Evolutionary conservation across 129 eudicot species (phyloP), one percentile per base, ranked within the genome.

Genomic region (Escallonia rubra): DNA sequence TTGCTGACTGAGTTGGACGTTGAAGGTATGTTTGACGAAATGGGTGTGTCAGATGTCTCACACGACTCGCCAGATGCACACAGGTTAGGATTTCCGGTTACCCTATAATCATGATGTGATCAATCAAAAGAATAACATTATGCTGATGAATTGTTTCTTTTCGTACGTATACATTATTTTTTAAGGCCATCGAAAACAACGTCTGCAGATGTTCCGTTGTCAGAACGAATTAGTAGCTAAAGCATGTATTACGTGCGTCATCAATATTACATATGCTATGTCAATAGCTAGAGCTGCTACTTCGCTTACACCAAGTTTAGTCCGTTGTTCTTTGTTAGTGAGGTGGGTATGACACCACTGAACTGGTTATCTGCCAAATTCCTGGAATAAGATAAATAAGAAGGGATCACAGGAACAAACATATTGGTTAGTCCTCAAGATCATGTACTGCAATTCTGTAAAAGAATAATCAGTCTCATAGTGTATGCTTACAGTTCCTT

Each of bases 281-380:
- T 23, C 34, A 23, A 23, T 23, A 23, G 34, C 34, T 23, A 23
- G 34, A 23, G 34, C 34, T 23, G 34, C 10, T 8, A 48, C n/a
- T 40, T 52, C 1, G 53, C 87, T 85, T 85, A 89, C 96, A 43
- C 76, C 79, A 89, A 34, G 53, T 75, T 75, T 8, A 85, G 45
- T 47, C 73, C 78, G 13, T 73, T 82, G 61, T 82, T 88, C 42
- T 73, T 68, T 61, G 85, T 75, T 5, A 85, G 64, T 44, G 87
- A 78, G 68, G 72, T 57, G 14, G 96, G 96, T 67, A 89, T 53
- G 12, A 80, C 39, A 61, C 96, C 96, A 59, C 70, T 89, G 63
- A 89, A 76, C 56, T 72, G 49, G 59, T 89, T 89, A 68, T 68
- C 43, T 4, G 81, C 92, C 71, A 89, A 71, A 82, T 89, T 80